Percentiles rank a stretch among this genome's conserved stretches.
Evolutionary conservation across 306 rosid species (phyloP).

Genomic region (Prosopis cineraria): DNA sequence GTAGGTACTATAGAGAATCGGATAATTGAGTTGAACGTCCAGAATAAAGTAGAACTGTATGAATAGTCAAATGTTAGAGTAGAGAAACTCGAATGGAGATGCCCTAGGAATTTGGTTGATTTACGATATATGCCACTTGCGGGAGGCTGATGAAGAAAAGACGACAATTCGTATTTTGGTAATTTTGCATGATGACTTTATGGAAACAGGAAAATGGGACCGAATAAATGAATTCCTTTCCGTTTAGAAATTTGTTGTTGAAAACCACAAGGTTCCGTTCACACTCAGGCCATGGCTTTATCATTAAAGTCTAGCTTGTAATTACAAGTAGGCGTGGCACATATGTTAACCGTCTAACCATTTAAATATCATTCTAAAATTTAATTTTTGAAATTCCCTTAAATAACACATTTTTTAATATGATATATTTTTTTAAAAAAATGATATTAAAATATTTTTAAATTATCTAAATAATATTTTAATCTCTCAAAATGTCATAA

Average conservation of each 20-base stretch:
- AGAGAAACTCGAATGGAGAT: background rate
- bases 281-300: no score
- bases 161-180: background rate
- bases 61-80: conserved; percentile 4
- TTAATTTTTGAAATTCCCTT: no score
- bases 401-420: no score
- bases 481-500: no score
- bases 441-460: no score
- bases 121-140: background rate
- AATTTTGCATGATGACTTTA: background rate
- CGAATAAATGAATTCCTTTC: conserved; percentile 14
- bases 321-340: no score
- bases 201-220: background rate
- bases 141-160: background rate
- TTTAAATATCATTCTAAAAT: no score
- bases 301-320: no score
- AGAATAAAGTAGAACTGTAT: background rate
- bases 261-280: background rate
- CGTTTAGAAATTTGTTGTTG: background rate
- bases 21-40: background rate
- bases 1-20: background rate
- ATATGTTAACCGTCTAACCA: no score
- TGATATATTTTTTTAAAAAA: no score
- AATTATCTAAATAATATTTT: no score
- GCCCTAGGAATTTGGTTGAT: background rate